Evolutionary conservation across 1,284 basidiomycete genomes (phyloP).

Genomic region (Tremellales sp.): DNA sequence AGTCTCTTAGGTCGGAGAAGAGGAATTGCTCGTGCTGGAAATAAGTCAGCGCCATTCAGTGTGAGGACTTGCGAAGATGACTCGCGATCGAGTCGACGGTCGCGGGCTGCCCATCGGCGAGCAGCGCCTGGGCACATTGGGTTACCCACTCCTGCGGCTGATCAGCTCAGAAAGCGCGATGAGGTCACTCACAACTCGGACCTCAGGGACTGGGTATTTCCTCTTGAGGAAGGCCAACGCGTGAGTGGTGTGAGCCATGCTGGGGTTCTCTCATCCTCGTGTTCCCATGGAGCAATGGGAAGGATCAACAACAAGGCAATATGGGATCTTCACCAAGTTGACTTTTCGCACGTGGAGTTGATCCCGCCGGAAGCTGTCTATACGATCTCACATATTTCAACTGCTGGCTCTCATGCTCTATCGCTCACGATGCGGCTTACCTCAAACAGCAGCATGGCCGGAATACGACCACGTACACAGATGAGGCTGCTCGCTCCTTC

Average conservation of each 20-base stretch:
- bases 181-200: constrained; percentile 29
- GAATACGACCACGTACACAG: no score
- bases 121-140: constrained; percentile 24
- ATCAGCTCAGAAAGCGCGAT: neutral
- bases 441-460: no score
- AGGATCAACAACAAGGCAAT: no score
- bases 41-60: neutral
- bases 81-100: constrained; percentile 21
- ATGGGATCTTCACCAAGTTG: no score
- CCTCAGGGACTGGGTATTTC: constrained; percentile 30
- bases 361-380: no score
- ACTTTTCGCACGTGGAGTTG: no score
- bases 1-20: constrained; percentile 28
- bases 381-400: no score
- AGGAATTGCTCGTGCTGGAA: constrained; percentile 34
- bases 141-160: constrained; percentile 23
- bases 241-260: constrained; percentile 16
- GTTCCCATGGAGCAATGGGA: neutral
- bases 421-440: no score
- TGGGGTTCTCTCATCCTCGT: neutral
- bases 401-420: no score
- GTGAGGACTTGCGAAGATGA: neutral
- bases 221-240: constrained; percentile 19
- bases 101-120: constrained; percentile 20
- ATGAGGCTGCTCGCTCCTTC: no score